These are phyloP conservation scores for Trichoderma gamsii DNA, from an alignment of 495 filamentous ascomycete genomes.

Conservation along the genomic window DNA sequence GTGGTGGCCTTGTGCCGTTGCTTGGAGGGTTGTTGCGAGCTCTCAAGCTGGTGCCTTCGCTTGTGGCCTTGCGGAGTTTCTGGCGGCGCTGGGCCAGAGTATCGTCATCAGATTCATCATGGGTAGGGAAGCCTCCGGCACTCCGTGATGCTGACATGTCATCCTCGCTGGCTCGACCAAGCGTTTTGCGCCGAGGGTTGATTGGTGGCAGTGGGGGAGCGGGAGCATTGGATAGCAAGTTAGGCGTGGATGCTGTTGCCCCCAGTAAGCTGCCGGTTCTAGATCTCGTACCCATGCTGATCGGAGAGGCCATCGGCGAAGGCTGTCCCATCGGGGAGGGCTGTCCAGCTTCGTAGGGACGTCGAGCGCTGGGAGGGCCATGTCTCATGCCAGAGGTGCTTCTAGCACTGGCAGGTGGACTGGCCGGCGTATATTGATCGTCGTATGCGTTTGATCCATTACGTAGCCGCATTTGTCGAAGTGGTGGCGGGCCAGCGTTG, in stretches of 20 bases:
- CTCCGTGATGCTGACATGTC: conserved; percentile 19
- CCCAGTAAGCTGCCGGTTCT: conserved; percentile 22
- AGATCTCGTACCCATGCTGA: conserved; percentile 20
- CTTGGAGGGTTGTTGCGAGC: conserved; percentile 22
- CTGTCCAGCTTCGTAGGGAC: conserved; percentile 20
- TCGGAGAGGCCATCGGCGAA: conserved; percentile 16
- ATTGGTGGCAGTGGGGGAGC: conserved; percentile 58
- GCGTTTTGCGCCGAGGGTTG: conserved; percentile 53
- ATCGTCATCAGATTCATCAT: conserved; percentile 36
- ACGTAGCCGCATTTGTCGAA: conserved; percentile 34
- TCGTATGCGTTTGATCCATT: conserved; percentile 46
- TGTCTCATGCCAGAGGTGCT: neutral
- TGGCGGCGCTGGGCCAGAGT: conserved; percentile 33
- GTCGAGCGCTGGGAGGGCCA: conserved; percentile 5
- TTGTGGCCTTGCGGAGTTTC: conserved; percentile 49
- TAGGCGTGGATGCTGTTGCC: conserved; percentile 17
- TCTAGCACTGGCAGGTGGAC: conserved; percentile 23
- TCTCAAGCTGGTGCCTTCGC: conserved; percentile 41
- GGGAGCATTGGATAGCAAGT: conserved; percentile 17
- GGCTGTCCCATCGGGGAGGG: conserved; percentile 22
- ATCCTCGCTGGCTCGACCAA: conserved; percentile 20
- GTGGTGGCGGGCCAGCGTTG: conserved; percentile 46
- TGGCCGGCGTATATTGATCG: conserved; percentile 14
- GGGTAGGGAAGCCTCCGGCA: conserved; percentile 15
- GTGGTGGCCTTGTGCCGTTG: conserved; percentile 38